Evolutionary conservation across 108 stramenopile genomes (phyloP).

Genomic region (Chaetoceros tenuissimus): DNA sequence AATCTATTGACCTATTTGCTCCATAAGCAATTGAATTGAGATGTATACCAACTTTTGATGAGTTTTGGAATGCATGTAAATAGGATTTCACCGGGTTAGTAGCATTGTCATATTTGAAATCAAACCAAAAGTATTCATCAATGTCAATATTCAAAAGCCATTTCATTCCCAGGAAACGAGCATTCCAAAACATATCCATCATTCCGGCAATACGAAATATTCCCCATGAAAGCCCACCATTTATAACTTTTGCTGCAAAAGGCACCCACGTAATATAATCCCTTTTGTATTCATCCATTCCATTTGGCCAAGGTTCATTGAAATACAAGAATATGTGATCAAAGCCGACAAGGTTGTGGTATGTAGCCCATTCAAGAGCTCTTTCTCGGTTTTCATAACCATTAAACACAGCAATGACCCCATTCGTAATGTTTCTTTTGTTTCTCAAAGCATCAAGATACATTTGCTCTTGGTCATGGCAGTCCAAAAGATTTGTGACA

Average conservation of each 20-base stretch:
- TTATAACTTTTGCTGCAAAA: background rate
- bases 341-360: background rate
- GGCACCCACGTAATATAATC: background rate
- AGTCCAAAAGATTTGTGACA: no score
- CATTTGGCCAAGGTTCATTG: background rate
- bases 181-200: background rate
- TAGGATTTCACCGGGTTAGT: background rate
- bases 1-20: background rate
- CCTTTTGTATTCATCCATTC: background rate
- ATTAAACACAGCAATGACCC: background rate
- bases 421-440: background rate
- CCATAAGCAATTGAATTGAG: background rate
- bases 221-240: background rate
- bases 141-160: background rate
- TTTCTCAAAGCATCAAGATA: no score
- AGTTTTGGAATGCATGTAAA: background rate
- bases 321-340: background rate
- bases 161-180: background rate
- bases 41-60: background rate
- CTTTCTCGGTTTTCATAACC: background rate
- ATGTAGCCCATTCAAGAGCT: background rate
- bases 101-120: background rate
- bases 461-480: no score
- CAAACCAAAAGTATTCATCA: background rate
- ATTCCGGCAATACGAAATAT: background rate